phyloP scores from a whole-genome alignment of 345 rosid species.

The Eucalyptus curtisii region DNA sequence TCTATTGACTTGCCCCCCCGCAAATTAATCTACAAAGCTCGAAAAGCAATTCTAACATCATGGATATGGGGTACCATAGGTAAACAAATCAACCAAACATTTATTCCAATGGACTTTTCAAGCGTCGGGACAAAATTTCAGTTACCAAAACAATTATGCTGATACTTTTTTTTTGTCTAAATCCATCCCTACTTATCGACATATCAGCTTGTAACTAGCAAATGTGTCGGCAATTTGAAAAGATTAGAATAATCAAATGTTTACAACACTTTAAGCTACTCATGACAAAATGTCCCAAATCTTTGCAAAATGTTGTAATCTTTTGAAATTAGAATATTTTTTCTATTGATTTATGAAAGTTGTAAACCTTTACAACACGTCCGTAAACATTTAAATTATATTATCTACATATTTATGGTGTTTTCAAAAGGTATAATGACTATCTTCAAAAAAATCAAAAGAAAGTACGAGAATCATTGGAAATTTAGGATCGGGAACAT shows the following conservation, averaged over 20 bases:
- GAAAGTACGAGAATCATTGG: not conserved
- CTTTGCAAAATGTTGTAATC: not conserved
- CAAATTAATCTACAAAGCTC: not conserved
- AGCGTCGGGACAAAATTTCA: not conserved
- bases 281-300: not conserved
- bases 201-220: not conserved
- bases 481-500: not conserved
- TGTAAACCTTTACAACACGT: not conserved
- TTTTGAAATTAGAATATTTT: not conserved
- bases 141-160: not conserved
- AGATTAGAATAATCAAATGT: not conserved
- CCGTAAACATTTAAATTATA: not conserved
- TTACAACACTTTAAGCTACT: not conserved
- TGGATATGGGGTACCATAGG: not conserved
- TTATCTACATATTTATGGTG: not conserved
- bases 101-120: not conserved
- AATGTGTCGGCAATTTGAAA: not conserved
- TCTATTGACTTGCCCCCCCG: not conserved
- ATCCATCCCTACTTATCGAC: not conserved
- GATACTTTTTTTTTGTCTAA: not conserved
- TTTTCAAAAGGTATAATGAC: not conserved
- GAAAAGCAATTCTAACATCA: not conserved
- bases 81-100: not conserved
- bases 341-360: not conserved
- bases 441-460: too few relatives aligned